Evolutionary conservation across 176 grass and related monocot species (phyloP).

Genomic region (Canna indica): DNA sequence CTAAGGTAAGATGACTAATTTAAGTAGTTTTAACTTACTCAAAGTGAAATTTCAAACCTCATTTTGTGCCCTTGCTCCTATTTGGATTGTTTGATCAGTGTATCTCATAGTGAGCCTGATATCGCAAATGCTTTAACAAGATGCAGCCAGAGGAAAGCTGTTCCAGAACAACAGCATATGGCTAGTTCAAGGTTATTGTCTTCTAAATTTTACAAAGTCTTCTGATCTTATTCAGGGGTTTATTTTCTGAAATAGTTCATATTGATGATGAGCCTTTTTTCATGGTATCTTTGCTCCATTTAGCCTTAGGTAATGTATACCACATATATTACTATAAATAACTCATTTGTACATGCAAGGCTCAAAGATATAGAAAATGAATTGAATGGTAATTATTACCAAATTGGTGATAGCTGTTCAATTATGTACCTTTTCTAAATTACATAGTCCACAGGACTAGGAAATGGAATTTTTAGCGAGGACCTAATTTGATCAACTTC

Average conservation of each 20-base stretch:
- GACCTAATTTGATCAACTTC: neutral
- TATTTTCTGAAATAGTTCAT: neutral
- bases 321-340: neutral
- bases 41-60: neutral
- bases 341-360: neutral
- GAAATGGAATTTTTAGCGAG: too few relatives aligned
- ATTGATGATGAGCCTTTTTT: neutral
- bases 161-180: slow-evolving; percentile 56
- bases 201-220: neutral
- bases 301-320: too few relatives aligned
- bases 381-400: neutral
- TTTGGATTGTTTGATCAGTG: slow-evolving; percentile 39
- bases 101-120: slow-evolving; percentile 89
- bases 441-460: too few relatives aligned
- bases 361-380: neutral
- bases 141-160: slow-evolving; percentile 68
- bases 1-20: slow-evolving; percentile 46
- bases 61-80: neutral
- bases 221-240: neutral
- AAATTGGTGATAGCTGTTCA: too few relatives aligned
- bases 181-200: slow-evolving; percentile 70
- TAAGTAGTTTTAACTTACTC: neutral
- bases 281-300: neutral
- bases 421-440: too few relatives aligned
- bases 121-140: slow-evolving; percentile 84